Conservation (phyloP, 805 yeast species). For the Diddensiella transvaalensis region DNA sequence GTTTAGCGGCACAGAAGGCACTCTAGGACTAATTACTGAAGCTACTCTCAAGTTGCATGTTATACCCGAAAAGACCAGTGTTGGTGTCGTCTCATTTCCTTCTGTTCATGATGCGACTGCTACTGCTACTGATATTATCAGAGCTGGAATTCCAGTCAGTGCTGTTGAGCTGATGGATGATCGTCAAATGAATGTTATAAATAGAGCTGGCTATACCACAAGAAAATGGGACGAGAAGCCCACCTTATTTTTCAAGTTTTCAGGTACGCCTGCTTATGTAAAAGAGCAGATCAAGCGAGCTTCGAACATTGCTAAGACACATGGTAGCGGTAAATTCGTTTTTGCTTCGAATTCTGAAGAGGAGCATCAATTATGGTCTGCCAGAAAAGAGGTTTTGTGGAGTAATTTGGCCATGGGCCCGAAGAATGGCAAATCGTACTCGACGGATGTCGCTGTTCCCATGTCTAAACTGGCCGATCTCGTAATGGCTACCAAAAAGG, state of each 20-base stretch:
- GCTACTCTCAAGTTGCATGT: slow-evolving; percentile 69
- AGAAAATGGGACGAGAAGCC: slow-evolving; percentile 57
- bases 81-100: slow-evolving; percentile 67
- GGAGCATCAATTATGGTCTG: slow-evolving; percentile 67
- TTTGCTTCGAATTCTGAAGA: slow-evolving; percentile 60
- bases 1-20: slow-evolving; percentile 76
- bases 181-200: slow-evolving; percentile 65
- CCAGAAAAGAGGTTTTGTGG: slow-evolving; percentile 69
- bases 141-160: slow-evolving; percentile 61
- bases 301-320: slow-evolving; percentile 46
- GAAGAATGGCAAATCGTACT: slow-evolving; percentile 51
- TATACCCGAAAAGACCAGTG: slow-evolving; percentile 60
- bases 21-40: slow-evolving; percentile 74
- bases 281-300: slow-evolving; percentile 47
- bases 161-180: slow-evolving; percentile 76
- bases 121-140: slow-evolving; percentile 59
- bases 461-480: slow-evolving; percentile 62
- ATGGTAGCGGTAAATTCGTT: slow-evolving; percentile 56
- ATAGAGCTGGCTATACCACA: slow-evolving; percentile 49
- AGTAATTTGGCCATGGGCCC: slow-evolving; percentile 66
- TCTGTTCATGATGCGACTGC: slow-evolving; percentile 66
- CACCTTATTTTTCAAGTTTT: slow-evolving; percentile 61
- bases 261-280: slow-evolving; percentile 44
- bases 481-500: slow-evolving; percentile 54
- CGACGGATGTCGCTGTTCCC: slow-evolving; percentile 84